Base-by-base conservation (phyloP, 345 rosid genomes). In the Anastatica hierochuntica region DNA sequence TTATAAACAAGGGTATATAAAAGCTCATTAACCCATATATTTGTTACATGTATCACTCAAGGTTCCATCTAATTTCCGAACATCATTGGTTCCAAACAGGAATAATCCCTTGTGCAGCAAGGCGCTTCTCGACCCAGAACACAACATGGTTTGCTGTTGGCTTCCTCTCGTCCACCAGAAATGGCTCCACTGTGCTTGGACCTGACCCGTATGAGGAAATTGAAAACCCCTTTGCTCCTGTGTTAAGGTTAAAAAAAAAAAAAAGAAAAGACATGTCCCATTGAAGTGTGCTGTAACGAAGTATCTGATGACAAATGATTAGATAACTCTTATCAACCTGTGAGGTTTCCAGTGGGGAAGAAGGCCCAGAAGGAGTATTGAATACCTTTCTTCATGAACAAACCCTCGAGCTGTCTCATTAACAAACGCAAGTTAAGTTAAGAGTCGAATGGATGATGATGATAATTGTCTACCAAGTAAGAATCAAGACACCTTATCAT, bases 71-170 rank as follows among this genome's bases (percentile, higher is more conserved):
- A n/a, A n/a, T 21, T 21, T 21, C 24, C 5, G 24, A 21, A 21
- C 2, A 21, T 40, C 55, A 78, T 20, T 77, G 75, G 64, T 66
- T 73, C 95, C 96, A 82, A 30, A 84, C 98, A 1, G 92, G 95
- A 45, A 84, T 77, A 55, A 87, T 79, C 50, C 98, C 95, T 56
- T 92, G 98, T 7, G 98, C 96, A 10, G 95, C 98, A 35, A 92
- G 79, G 15, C 95, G 89, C 67, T 92, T 92, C 59, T 88, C 86
- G 3, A 88, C 88, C 96, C 98, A 92, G 67, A 92, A 92, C 13
- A 87, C 85, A 3, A 92, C 70, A 5, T 66, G 95, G 64, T 64
- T 79, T 7, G 80, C 82, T 0, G 98, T 92, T 30, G 83, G 77
- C 73, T 73, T 83, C 85, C 75, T 92, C 76, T 84, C 98, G 17